Conservation (phyloP, 306 rosid genomes). For the Acacia acuminata region DNA sequence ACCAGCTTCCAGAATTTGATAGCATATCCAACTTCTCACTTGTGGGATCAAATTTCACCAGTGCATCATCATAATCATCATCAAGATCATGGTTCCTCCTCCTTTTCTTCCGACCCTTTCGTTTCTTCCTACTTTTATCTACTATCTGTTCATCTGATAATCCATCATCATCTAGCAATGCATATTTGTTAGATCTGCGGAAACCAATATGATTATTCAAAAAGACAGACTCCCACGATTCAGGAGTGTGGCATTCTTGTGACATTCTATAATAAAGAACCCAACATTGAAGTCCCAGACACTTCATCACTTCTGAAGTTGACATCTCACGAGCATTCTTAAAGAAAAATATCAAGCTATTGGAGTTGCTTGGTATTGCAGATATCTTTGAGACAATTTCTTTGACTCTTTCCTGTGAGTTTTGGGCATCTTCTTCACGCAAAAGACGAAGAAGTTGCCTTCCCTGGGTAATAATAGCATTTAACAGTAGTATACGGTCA, state of each 20-base stretch:
- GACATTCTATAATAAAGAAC: constrained; percentile 65
- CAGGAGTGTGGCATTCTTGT: constrained; percentile 46
- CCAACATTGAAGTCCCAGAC: constrained; percentile 88
- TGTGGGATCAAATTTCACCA: constrained; percentile 49
- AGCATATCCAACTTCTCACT: constrained; percentile 39
- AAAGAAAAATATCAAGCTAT: constrained; percentile 52
- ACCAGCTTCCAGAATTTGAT: constrained; percentile 63
- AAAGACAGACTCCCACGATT: constrained; percentile 80
- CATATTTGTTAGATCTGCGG: constrained; percentile 49
- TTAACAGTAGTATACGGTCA: constrained; percentile 67
- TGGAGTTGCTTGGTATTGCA: constrained; percentile 49
- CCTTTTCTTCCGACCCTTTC: constrained; percentile 57
- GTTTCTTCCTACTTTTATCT: constrained; percentile 51
- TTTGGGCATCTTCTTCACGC: constrained; percentile 62
- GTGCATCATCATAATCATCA: constrained; percentile 44
- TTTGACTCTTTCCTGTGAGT: constrained; percentile 47
- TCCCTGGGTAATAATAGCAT: constrained; percentile 65
- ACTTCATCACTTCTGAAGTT: constrained; percentile 54
- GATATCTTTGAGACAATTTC: constrained; percentile 53
- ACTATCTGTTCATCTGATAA: constrained; percentile 43
- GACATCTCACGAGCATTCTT: constrained; percentile 43
- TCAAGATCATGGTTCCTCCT: constrained; percentile 41
- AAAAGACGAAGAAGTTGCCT: constrained; percentile 73
- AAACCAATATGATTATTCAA: constrained; percentile 62
- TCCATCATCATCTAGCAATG: constrained; percentile 40